Base-by-base conservation (phyloP, 2,329 filamentous ascomycete species). In the Rhynchosporium graminicola region DNA sequence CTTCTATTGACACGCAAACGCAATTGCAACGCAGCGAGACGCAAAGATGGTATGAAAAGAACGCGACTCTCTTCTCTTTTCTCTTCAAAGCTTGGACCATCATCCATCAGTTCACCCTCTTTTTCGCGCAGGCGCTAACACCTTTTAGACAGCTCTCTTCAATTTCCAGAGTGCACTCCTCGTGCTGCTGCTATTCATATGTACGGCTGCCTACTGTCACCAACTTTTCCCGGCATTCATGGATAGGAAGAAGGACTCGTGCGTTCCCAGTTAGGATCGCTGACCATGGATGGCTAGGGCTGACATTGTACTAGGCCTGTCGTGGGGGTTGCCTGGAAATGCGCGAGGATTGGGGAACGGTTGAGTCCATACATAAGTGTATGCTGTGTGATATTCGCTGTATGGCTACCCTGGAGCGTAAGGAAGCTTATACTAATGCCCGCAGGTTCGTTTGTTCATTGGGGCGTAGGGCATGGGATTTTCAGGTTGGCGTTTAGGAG, bases 151-250 rank as follows among this genome's bases (percentile, higher is more conserved):
- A 63, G 95, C 95, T 60, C 89, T 99, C 73, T 97, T 99, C 87
- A 98, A 98, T 80, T 98, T 99, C 82, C 92, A 97, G 78, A 96
- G 92, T 63, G 89, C 98, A 70, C 86, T 99, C 71, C 86, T 98
- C 72, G 94, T 97, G 69, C 87, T 99, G 72, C 87, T 99, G 57
- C 89, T 99, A 70, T 87, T 96, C 70, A 96, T 98, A 74, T 99
- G 95, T 84, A 97, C 95, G 62, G 93, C 91, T 77, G 87, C 95
- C 66, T 98, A 99, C 79, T 85, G 92, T 61, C 95, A 98, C 80
- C 89, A 91, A 72, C 87, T 96, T 67, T 90, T 95, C 73, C 94
- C 95, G 0, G 84, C 88, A 4, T 89, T 96, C 71, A 91, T 99
- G 80, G 94, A 98, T 78, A 84, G 90, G 57, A 95, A 97, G 76